phyloP scores from a whole-genome alignment of 768 basidiomycete species.

The Boletus subcaerulescens region DNA sequence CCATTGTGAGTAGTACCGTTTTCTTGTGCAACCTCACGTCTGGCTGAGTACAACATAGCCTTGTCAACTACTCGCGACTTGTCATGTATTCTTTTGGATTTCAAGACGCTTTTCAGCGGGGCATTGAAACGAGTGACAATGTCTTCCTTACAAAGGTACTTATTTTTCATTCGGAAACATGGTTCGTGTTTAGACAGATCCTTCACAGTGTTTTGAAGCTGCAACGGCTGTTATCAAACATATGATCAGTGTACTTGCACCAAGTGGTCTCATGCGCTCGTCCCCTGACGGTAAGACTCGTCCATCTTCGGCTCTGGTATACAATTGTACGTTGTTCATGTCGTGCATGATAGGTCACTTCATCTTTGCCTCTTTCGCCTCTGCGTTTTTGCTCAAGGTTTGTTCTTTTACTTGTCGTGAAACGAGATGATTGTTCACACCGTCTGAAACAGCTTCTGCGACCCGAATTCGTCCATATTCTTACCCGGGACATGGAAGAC shows the following conservation, averaged over 20 bases:
- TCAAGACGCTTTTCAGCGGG: constrained; percentile 75
- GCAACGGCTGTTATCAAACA: constrained; percentile 65
- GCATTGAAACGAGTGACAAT: constrained; percentile 57
- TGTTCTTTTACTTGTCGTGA: constrained; percentile 3
- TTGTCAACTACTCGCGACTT: constrained; percentile 72
- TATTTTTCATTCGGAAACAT: not conserved
- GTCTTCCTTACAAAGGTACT: constrained; percentile 66
- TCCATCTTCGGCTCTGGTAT: not conserved
- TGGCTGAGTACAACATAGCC: constrained; percentile 38
- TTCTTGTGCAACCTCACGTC: not conserved
- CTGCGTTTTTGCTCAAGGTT: constrained; percentile 80
- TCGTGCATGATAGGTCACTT: constrained; percentile 53
- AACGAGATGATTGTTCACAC: not conserved
- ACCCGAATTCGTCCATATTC: constrained; percentile 65
- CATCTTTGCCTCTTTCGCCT: constrained; percentile 77
- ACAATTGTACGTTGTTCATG: not conserved
- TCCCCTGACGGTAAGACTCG: constrained; percentile 64
- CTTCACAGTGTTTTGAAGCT: constrained; percentile 55
- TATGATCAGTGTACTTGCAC: constrained; percentile 63
- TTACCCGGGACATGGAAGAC: constrained; percentile 56
- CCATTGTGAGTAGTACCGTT: constrained; percentile 61
- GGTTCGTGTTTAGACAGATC: not conserved
- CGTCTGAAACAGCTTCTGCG: constrained; percentile 52
- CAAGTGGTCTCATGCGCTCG: constrained; percentile 73
- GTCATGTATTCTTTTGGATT: constrained; percentile 89